phyloP scores from a whole-genome alignment of 2,329 filamentous ascomycete genomes.

The Penicillium vulpinum region DNA sequence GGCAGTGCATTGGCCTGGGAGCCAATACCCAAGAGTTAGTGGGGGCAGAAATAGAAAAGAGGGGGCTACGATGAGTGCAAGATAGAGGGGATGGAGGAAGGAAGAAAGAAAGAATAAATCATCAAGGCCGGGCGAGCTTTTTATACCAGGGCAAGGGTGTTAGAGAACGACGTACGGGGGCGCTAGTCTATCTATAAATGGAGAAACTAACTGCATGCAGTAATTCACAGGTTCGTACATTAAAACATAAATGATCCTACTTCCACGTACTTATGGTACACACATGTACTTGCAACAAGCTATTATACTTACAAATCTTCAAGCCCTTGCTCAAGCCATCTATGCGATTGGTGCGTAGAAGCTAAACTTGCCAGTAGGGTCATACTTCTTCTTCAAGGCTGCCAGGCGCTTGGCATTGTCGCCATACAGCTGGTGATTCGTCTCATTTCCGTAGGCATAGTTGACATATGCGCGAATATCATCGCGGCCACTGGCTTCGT shows the following conservation, averaged over 20 bases:
- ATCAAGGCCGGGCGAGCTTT: no score
- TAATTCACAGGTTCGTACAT: no score
- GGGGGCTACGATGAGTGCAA: no score
- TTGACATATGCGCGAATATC: conserved; percentile 34
- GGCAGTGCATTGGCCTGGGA: no score
- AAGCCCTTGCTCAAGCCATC: neutral
- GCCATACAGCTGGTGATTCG: conserved; percentile 31
- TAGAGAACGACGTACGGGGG: no score
- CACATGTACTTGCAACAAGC: neutral
- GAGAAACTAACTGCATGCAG: no score
- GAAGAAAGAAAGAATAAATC: no score
- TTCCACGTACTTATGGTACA: neutral
- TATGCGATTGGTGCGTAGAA: conserved; percentile 31
- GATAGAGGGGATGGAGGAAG: no score
- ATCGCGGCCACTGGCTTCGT: conserved; percentile 18
- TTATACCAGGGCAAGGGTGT: no score
- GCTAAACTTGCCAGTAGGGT: conserved; percentile 34
- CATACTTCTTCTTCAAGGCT: conserved; percentile 38
- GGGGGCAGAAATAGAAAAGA: no score
- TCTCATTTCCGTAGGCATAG: conserved; percentile 34
- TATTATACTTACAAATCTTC: neutral
- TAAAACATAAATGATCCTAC: neutral
- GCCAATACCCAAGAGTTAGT: no score
- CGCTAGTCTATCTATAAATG: no score
- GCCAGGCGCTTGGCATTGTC: conserved; percentile 31